phyloP scores from a whole-genome alignment of 139 green algal species.

The Zygnema circumcarinatum region DNA sequence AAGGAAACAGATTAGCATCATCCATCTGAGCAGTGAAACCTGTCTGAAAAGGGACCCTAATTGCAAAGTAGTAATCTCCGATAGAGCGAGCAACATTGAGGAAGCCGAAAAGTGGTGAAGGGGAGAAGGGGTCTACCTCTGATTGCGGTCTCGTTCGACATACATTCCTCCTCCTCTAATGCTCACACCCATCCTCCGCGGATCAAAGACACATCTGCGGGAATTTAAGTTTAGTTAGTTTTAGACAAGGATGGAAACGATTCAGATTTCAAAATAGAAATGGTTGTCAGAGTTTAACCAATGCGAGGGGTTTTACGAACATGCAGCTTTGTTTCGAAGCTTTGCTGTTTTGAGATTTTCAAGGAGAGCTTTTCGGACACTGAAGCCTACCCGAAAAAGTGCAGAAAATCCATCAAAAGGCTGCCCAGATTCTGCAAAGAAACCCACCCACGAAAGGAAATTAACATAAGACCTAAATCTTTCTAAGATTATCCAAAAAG shows the following conservation, averaged over 20 bases:
- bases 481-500: too few relatives aligned
- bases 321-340: neutral
- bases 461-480: too few relatives aligned
- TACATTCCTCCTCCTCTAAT: slow-evolving; percentile 43
- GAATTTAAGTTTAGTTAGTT: neutral
- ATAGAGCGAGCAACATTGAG: neutral
- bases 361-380: too few relatives aligned
- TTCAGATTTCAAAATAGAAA: neutral
- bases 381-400: slow-evolving; percentile 54
- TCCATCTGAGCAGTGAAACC: neutral
- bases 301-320: neutral
- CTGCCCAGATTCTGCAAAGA: slow-evolving; percentile 48
- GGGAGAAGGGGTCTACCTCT: slow-evolving; percentile 19
- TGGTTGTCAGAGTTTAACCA: neutral
- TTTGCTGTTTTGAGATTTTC: neutral
- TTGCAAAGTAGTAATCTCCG: neutral
- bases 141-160: slow-evolving; percentile 3
- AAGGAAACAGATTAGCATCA: neutral
- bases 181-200: slow-evolving; percentile 24
- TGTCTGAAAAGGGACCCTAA: neutral
- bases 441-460: too few relatives aligned
- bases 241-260: neutral
- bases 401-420: slow-evolving; percentile 56
- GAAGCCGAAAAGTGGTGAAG: neutral
- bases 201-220: slow-evolving; percentile 56